Base-by-base conservation (phyloP, 257 asterid species). In the Ocimum tenuiflorum region DNA sequence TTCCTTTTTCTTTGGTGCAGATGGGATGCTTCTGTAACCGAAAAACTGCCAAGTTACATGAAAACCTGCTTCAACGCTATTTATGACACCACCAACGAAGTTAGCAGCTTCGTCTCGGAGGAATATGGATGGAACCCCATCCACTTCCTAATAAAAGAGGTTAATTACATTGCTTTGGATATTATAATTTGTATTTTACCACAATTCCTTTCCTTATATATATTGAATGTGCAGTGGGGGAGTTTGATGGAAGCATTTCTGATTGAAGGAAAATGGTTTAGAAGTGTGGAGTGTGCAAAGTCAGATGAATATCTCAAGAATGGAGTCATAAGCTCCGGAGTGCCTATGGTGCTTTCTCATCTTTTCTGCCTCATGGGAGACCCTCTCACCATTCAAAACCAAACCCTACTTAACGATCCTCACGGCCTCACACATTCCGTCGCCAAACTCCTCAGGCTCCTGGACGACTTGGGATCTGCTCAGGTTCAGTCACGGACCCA, bases 221-320 rank as follows among this genome's bases (percentile, higher is more conserved):
- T n/a, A n/a, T n/a, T n/a, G n/a, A n/a, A 29, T 6, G 0, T 58
- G 45, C 55, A 69, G 74, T 69, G 74, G 74, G 56, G 55, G 24
- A 69, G 48, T 3, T 69, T 70, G 51, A 74, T 83, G 65, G 54
- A 72, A 7, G 90, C 88, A 62, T 83, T 81, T 69, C 67, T 81
- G 3, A 68, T 18, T 7, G 90, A 86, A 70, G 77, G 81, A 52
- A 65, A 65, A 65, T 83, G 90, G 94, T 75, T 83, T 36, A 51
- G 47, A 17, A 72, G 77, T 3, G 60, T 69, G 4, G 35, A 53
- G 10, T 0, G 24, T 3, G 77, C 81, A 31, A 69, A 48, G 13
- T 27, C 81, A 8, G 69, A 72, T 9, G 78, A 73, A n/a, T 86
- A 86, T 61, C 55, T 83, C 27, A 65, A 74, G 53, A 81, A 78